A percentile compares a stretch with the other conserved stretches of the same genome.
Conservation (phyloP, 2,329 filamentous ascomycete genomes). For the Remersonia thermophila region DNA sequence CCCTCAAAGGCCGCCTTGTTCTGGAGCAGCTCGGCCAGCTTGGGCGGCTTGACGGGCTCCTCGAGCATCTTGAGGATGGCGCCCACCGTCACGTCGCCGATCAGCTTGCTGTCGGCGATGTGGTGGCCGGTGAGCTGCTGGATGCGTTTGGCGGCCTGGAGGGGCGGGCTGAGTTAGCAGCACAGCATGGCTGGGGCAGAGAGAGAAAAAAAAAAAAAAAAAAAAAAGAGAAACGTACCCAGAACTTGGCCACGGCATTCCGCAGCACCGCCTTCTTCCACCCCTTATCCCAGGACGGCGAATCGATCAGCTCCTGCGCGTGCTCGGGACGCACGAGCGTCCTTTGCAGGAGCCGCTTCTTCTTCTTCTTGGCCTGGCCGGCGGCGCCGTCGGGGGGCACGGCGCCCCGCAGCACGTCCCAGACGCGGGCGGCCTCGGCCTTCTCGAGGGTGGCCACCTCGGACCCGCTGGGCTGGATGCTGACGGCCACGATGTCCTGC, state of each 20-base stretch:
- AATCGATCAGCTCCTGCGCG: slow-evolving; percentile 29
- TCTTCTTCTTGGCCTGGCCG: too few species aligned
- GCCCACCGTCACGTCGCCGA: slow-evolving; percentile 39
- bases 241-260: slow-evolving; percentile 55
- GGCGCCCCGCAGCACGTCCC: slow-evolving; percentile 12
- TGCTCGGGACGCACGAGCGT: slow-evolving; percentile 24
- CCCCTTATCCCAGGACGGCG: slow-evolving; percentile 37
- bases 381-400: too few species aligned
- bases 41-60: slow-evolving; percentile 43
- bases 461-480: slow-evolving; percentile 27
- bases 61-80: slow-evolving; percentile 42
- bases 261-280: slow-evolving; percentile 48
- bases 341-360: not conserved
- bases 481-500: slow-evolving; percentile 21
- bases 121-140: slow-evolving; percentile 69
- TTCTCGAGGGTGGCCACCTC: slow-evolving; percentile 30
- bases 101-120: slow-evolving; percentile 58
- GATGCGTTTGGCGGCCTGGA: slow-evolving; percentile 68
- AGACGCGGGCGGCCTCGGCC: slow-evolving; percentile 19
- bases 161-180: slow-evolving; percentile 7
- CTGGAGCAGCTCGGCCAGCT: slow-evolving; percentile 49
- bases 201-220: not conserved
- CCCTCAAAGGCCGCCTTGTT: slow-evolving; percentile 32
- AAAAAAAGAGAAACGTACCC: slow-evolving; percentile 36
- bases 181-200: too few species aligned